Percentiles rank a stretch among this genome's conserved stretches.
Conservation (phyloP, 1,284 basidiomycete species). For the Psilocybe mexicana region DNA sequence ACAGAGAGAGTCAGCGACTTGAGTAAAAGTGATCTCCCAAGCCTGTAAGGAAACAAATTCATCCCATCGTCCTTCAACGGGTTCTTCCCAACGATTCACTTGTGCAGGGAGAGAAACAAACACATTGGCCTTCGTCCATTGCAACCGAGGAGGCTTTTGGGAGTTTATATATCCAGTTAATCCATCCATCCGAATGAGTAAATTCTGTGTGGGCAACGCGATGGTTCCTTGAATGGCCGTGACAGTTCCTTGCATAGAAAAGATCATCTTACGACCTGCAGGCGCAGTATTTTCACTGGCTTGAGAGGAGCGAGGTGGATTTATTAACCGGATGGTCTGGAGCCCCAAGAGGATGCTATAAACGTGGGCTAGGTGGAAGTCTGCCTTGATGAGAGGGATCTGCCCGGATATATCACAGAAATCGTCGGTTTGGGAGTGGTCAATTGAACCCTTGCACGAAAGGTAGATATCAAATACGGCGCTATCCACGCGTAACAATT, state of each 20-base stretch:
- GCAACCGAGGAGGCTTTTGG: constrained; percentile 28
- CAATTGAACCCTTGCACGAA: constrained; percentile 32
- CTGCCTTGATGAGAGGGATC: constrained; percentile 43
- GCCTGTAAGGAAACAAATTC: constrained; percentile 71
- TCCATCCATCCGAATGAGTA: constrained; percentile 49
- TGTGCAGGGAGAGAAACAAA: constrained; percentile 46
- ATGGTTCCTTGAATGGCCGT: constrained; percentile 48
- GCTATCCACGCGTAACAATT: constrained; percentile 49
- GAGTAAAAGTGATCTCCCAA: constrained; percentile 49
- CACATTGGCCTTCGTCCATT: constrained; percentile 40
- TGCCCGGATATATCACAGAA: constrained; percentile 41
- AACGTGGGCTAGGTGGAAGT: constrained; percentile 68
- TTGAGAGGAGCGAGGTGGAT: constrained; percentile 28
- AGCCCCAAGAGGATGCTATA: constrained; percentile 75
- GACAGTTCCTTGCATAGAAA: constrained; percentile 33
- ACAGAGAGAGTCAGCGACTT: constrained; percentile 32
- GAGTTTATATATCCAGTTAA: constrained; percentile 31
- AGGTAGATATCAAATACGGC: constrained; percentile 40
- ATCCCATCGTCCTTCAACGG: constrained; percentile 61
- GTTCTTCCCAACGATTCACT: constrained; percentile 32
- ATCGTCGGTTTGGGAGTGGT: constrained; percentile 25
- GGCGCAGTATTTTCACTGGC: background rate
- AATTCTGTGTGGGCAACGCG: constrained; percentile 47
- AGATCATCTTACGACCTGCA: constrained; percentile 1
- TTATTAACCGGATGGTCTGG: constrained; percentile 51